phyloP scores from a whole-genome alignment of 768 basidiomycete genomes.

The Pulveroboletus sp. region DNA sequence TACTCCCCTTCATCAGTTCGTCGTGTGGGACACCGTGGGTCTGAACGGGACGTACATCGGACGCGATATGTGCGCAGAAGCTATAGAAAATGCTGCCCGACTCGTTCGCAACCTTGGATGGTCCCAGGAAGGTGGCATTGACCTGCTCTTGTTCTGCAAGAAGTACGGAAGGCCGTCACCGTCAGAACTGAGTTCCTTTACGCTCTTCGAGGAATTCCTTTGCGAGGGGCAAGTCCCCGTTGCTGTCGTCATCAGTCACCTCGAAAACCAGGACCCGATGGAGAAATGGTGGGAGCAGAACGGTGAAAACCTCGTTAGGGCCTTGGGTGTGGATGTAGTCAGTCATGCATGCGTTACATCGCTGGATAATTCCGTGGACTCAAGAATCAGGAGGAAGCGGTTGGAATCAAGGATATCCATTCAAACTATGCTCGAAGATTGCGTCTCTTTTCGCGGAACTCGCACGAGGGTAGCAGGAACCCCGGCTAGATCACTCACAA shows the following conservation, averaged over 20 bases:
- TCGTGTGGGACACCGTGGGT: conserved; percentile 33
- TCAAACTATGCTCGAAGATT: conserved; percentile 20
- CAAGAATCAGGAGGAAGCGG: conserved; percentile 4
- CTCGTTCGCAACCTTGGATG: conserved; percentile 34
- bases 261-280: conserved; percentile 30
- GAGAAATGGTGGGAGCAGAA: conserved; percentile 33
- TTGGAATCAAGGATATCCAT: conserved; percentile 14
- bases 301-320: conserved; percentile 10
- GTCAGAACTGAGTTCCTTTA: conserved; percentile 29
- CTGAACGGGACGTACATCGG: conserved; percentile 17
- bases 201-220: conserved; percentile 36
- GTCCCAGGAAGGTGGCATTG: conserved; percentile 29
- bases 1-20: conserved; percentile 18
- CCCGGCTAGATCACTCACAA: conserved; percentile 26
- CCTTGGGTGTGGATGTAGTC: conserved; percentile 10
- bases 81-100: conserved; percentile 22
- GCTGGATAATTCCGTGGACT: conserved; percentile 1
- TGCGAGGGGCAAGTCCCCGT: conserved; percentile 38
- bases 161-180: conserved; percentile 27
- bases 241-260: conserved; percentile 37
- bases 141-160: conserved; percentile 38
- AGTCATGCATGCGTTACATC: conserved; percentile 33
- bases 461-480: conserved; percentile 10
- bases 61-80: conserved; percentile 7
- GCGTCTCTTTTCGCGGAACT: conserved; percentile 13